Base-by-base conservation (phyloP, 768 basidiomycete genomes). In the Auriscalpium vulgare region DNA sequence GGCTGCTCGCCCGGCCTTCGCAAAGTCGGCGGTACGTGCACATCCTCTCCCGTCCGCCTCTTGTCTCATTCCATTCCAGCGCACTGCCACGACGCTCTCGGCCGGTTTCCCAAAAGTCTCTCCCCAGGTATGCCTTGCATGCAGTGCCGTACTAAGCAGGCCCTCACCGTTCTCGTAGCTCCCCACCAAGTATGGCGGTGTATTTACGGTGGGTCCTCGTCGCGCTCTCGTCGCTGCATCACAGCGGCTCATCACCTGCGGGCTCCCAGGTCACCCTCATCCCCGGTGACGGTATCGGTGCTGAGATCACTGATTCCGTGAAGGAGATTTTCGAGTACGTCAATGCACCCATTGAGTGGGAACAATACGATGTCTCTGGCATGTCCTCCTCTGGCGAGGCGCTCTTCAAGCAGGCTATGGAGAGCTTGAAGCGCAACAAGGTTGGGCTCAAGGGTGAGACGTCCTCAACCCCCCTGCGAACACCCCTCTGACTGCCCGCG, bases 271-370 rank as follows among this genome's bases (percentile, higher is more conserved):
- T 97, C 64, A 97, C 95, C 56, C 84, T 97, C 67, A 95, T 98
- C 64, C 95, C 95, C 47, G 97, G 97, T 62, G 97, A 99, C 68
- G 97, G 97, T 75, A 87, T 99, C 66, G 97, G 97, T 60, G 82
- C 84, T 66, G 97, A 99, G 75, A 92, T 99, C 68, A 92, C 95
- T 57, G 91, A 95, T 74, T 95, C 93, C 1, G 95, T 99, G 63
- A 98, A 99, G 75, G 95, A 98, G 73, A 95, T 99, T 68, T 99
- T 99, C 68, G 92, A 95, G 71, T 81, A 91, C 63, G 83, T 93
- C 69, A 99, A 98, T 68, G 97, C 95, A 36, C 97, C 97, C 71
- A 95, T 99, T 73, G 92, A 97, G 69, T 97, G 92, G 91, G 95
- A 97, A 67, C 94, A 97, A 71, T 97, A 95, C 75, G 83, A 97